Conservation (phyloP, 768 basidiomycete species). For the Mrakia blollopis region DNA sequence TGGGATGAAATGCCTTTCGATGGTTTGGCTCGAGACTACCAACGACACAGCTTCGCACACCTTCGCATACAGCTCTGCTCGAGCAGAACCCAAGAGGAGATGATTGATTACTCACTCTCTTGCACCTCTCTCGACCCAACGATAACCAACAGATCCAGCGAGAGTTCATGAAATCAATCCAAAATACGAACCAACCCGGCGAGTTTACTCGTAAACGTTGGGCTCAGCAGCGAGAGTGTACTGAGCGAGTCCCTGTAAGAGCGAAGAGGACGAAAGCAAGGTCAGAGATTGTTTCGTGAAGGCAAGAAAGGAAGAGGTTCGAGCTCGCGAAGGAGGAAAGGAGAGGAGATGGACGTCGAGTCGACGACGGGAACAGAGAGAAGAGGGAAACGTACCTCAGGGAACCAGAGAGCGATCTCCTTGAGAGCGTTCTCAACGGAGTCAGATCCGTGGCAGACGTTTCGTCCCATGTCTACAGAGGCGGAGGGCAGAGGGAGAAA, state of each 20-base stretch:
- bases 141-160: no score
- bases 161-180: neutral
- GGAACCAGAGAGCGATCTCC: slow-evolving; percentile 79
- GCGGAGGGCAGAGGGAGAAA: neutral
- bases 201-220: slow-evolving; percentile 32
- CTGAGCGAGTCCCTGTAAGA: slow-evolving; percentile 27
- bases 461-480: slow-evolving; percentile 33
- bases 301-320: no score
- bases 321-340: no score
- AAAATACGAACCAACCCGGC: neutral
- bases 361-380: neutral
- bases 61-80: no score
- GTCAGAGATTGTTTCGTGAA: no score
- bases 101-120: no score
- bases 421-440: slow-evolving; percentile 57
- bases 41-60: no score
- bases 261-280: neutral
- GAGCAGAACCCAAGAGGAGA: no score
- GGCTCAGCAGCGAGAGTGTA: slow-evolving; percentile 29
- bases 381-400: slow-evolving; percentile 34
- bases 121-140: no score
- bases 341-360: no score
- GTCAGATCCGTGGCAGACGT: slow-evolving; percentile 47
- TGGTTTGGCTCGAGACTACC: no score
- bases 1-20: no score